phyloP scores from a whole-genome alignment of 1,139 yeast genomes.

The Sugiyamaella castrensis region DNA sequence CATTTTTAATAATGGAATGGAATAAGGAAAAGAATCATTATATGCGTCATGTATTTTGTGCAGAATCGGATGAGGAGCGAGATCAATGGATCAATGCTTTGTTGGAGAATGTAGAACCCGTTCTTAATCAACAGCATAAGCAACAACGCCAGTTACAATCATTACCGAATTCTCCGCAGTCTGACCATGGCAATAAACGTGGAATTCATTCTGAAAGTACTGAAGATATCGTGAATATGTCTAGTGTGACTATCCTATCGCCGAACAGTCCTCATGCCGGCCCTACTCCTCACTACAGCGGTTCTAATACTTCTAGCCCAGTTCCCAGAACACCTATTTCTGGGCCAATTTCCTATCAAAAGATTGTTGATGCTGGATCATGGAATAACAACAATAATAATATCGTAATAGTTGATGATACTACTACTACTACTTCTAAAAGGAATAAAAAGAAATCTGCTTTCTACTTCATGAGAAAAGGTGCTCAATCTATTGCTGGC shows the following conservation, averaged over 20 bases:
- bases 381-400: conserved; percentile 11
- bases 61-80: conserved; percentile 77
- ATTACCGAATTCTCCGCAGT: too few species aligned
- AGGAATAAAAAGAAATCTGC: conserved; percentile 9
- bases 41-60: conserved; percentile 70
- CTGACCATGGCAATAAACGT: too few species aligned
- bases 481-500: neutral
- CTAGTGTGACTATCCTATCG: conserved; percentile 20
- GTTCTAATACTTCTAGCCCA: neutral
- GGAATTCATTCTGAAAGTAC: conserved; percentile 1
- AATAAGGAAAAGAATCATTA: conserved; percentile 49
- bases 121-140: neutral
- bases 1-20: conserved; percentile 67
- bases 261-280: conserved; percentile 1
- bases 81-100: conserved; percentile 72
- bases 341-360: conserved; percentile 20
- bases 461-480: neutral
- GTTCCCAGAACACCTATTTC: conserved; percentile 16
- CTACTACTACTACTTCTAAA: neutral
- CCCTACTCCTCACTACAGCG: neutral
- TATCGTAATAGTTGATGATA: neutral
- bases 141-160: too few species aligned
- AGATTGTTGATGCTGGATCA: conserved; percentile 17
- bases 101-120: conserved; percentile 43
- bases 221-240: conserved; percentile 10